phyloP scores from a whole-genome alignment of 306 rosid species.

The Macrotyloma uniflorum region DNA sequence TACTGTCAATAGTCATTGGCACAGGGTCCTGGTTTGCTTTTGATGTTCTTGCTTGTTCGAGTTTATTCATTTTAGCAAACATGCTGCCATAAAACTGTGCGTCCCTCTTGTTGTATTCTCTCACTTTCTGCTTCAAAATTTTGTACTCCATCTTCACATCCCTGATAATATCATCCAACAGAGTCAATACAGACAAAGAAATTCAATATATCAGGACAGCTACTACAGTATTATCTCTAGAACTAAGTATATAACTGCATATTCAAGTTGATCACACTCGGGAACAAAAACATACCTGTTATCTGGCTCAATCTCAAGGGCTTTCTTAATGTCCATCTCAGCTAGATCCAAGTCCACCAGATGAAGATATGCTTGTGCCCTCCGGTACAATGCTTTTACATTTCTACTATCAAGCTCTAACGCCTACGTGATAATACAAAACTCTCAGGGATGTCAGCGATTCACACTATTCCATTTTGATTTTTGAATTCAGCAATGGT shows the following conservation, averaged over 20 bases:
- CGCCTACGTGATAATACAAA: slow-evolving; percentile 49
- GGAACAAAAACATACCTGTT: slow-evolving; percentile 55
- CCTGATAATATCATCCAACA: slow-evolving; percentile 48
- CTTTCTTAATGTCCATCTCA: slow-evolving; percentile 89
- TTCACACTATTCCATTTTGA: neutral
- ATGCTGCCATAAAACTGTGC: slow-evolving; percentile 86
- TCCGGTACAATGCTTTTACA: slow-evolving; percentile 90
- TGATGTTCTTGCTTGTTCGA: slow-evolving; percentile 49
- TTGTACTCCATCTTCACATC: slow-evolving; percentile 84
- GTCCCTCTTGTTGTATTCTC: slow-evolving; percentile 75
- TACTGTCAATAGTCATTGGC: slow-evolving; percentile 64
- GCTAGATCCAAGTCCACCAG: slow-evolving; percentile 87
- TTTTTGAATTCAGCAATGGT: neutral
- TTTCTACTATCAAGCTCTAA: slow-evolving; percentile 74
- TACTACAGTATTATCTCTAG: neutral
- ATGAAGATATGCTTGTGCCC: slow-evolving; percentile 86
- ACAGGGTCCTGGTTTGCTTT: slow-evolving; percentile 52
- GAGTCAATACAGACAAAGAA: neutral
- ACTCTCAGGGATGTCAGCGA: neutral
- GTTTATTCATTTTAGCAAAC: slow-evolving; percentile 73
- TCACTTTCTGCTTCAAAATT: slow-evolving; percentile 79
- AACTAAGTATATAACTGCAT: neutral
- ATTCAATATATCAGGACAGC: neutral
- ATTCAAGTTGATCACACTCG: neutral
- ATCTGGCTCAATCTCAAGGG: slow-evolving; percentile 88